Evolutionary conservation across 768 basidiomycete species (phyloP).

Genomic region (Chalciporus piperatus): DNA sequence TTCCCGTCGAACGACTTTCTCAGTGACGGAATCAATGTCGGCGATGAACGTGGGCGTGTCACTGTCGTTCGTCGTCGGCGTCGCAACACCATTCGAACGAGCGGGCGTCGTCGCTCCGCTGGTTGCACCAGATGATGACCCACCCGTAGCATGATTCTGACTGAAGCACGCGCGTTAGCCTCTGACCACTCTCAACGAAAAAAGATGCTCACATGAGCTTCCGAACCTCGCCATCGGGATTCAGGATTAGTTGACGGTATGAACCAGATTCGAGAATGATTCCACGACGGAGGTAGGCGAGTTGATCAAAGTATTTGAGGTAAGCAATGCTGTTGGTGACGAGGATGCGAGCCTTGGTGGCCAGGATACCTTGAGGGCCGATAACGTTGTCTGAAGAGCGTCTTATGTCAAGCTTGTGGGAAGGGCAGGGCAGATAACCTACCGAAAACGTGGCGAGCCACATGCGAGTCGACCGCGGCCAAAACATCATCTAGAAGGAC

Average conservation of each 20-base stretch:
- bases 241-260: slow-evolving; percentile 56
- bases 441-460: slow-evolving; percentile 85
- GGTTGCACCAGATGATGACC: slow-evolving; percentile 37
- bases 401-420: background rate
- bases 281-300: slow-evolving; percentile 75
- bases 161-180: slow-evolving; percentile 21
- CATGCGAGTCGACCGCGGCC: slow-evolving; percentile 83
- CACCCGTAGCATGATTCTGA: slow-evolving; percentile 44
- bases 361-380: slow-evolving; percentile 78
- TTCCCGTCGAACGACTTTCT: slow-evolving; percentile 54
- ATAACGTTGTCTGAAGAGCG: slow-evolving; percentile 68
- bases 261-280: slow-evolving; percentile 77
- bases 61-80: slow-evolving; percentile 18
- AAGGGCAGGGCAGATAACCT: background rate
- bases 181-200: background rate
- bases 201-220: slow-evolving; percentile 66
- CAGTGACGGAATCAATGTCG: slow-evolving; percentile 37
- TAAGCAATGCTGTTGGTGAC: slow-evolving; percentile 91
- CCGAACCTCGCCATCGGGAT: slow-evolving; percentile 62
- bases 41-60: slow-evolving; percentile 26
- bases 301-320: slow-evolving; percentile 69
- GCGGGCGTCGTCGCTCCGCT: slow-evolving; percentile 52
- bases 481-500: slow-evolving; percentile 88
- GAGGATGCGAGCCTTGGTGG: slow-evolving; percentile 78
- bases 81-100: slow-evolving; percentile 25